Percentiles rank a stretch among this genome's conserved stretches.
phyloP scores from a whole-genome alignment of 2,329 filamentous ascomycete species.

The Fusarium sp. region DNA sequence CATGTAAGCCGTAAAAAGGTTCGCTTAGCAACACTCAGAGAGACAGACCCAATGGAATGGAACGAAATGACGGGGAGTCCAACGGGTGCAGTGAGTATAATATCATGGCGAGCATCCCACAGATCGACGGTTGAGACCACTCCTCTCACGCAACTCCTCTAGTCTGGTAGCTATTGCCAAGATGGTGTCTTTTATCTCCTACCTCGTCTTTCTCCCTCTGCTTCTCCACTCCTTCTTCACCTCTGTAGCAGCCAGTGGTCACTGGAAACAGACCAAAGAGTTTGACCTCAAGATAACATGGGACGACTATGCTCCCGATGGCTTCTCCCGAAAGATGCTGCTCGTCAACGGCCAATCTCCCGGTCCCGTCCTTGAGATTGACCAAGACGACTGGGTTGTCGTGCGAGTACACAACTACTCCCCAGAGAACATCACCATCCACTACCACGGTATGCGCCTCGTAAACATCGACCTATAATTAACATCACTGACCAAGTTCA shows the following conservation, averaged over 20 bases:
- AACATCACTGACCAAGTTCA: conserved; percentile 27
- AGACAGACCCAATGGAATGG: not conserved
- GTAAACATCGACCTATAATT: accelerated
- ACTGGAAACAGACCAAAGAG: conserved; percentile 24
- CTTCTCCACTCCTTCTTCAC: conserved; percentile 13
- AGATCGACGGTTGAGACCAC: not conserved
- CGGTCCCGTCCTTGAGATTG: conserved; percentile 67
- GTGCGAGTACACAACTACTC: conserved; percentile 60
- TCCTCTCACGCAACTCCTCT: not conserved
- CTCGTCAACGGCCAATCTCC: conserved; percentile 72
- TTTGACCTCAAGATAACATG: conserved; percentile 52
- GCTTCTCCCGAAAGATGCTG: conserved; percentile 57
- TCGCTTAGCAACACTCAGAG: not conserved
- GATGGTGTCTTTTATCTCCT: conserved; percentile 14
- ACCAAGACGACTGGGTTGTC: conserved; percentile 63
- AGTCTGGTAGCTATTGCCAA: not conserved
- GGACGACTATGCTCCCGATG: conserved; percentile 56
- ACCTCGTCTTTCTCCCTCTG: conserved; percentile 12
- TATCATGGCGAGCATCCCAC: not conserved
- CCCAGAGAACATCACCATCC: conserved; percentile 61
- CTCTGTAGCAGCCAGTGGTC: conserved; percentile 3
- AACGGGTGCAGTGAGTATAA: not conserved
- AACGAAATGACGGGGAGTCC: not conserved
- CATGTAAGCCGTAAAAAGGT: not conserved
- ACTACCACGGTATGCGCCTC: conserved; percentile 58